These are phyloP conservation scores for Polyporus arcularius DNA, from an alignment of 768 basidiomycete genomes.

Conservation along the genomic window DNA sequence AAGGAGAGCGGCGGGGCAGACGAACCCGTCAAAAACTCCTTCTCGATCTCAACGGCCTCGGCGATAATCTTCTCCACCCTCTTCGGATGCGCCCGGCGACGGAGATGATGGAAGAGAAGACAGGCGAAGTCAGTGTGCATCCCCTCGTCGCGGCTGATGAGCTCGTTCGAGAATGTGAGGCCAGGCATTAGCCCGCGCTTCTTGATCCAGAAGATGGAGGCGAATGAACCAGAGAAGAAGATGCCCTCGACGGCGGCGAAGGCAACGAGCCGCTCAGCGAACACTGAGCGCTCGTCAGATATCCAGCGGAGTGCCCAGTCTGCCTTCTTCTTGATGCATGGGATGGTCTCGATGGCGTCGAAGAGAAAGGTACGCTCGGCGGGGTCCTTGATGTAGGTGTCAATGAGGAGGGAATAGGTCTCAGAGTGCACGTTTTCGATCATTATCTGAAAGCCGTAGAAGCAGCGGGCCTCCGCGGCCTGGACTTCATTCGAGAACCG, in stretches of 20 bases:
- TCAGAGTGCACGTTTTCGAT: slow-evolving; percentile 98
- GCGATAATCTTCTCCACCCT: slow-evolving; percentile 70
- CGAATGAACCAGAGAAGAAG: slow-evolving; percentile 94
- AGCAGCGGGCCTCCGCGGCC: slow-evolving; percentile 89
- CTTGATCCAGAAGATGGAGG: slow-evolving; percentile 96
- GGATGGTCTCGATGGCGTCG: slow-evolving; percentile 91
- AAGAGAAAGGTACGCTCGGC: slow-evolving; percentile 79
- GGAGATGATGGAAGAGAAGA: slow-evolving; percentile 81
- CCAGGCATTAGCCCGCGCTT: slow-evolving; percentile 98
- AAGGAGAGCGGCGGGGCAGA: neutral
- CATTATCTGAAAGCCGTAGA: slow-evolving; percentile 99
- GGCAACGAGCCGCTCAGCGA: slow-evolving; percentile 87
- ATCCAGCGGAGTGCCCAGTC: slow-evolving; percentile 97
- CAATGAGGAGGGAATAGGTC: slow-evolving; percentile 94
- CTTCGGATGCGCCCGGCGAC: slow-evolving; percentile 78
- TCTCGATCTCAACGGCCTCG: slow-evolving; percentile 85
- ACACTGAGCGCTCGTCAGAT: slow-evolving; percentile 73
- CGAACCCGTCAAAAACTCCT: slow-evolving; percentile 80
- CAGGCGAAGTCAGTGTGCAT: slow-evolving; percentile 98
- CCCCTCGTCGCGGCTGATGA: slow-evolving; percentile 94
- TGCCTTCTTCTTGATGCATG: slow-evolving; percentile 89
- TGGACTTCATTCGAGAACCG: slow-evolving; percentile 94
- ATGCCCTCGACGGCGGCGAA: slow-evolving; percentile 97
- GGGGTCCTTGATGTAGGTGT: slow-evolving; percentile 88
- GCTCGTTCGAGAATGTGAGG: slow-evolving; percentile 93